These are phyloP conservation scores for Amphicarpaea edgeworthii DNA, from an alignment of 306 rosid species.

Conservation along the genomic window DNA sequence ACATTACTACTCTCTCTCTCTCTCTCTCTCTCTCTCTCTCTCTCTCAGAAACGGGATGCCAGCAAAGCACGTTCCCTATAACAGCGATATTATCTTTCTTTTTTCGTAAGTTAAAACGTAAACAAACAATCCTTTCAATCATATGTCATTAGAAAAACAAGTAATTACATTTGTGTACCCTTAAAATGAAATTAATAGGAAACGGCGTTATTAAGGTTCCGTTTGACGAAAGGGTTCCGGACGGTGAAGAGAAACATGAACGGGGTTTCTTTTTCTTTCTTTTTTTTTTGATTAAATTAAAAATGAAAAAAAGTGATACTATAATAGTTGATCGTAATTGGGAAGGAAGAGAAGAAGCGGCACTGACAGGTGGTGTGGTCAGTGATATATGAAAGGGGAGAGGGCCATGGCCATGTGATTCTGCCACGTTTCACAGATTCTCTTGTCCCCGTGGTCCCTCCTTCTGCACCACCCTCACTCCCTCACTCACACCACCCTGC, in stretches of 20 bases:
- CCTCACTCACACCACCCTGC: slow-evolving; percentile 20
- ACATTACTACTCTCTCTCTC: slow-evolving; percentile 15
- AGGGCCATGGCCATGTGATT: slow-evolving; percentile 59
- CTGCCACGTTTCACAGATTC: slow-evolving; percentile 61
- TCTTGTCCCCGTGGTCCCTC: slow-evolving; percentile 60
- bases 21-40: background rate
- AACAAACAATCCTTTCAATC: background rate
- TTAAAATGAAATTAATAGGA: background rate
- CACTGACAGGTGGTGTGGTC: slow-evolving; percentile 46
- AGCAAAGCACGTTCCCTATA: slow-evolving; percentile 20
- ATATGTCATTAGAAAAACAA: background rate
- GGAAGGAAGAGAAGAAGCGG: slow-evolving; percentile 21
- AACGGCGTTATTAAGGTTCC: slow-evolving; percentile 37
- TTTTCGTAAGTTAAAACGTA: background rate
- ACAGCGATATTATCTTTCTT: slow-evolving; percentile 36
- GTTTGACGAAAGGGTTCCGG: slow-evolving; percentile 33
- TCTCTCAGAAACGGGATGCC: slow-evolving; percentile 24
- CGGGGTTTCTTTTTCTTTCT: background rate
- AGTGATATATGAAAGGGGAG: slow-evolving; percentile 25
- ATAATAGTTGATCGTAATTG: too few relatives aligned
- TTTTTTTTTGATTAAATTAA: too few relatives aligned
- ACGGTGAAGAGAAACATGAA: background rate
- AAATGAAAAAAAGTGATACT: too few relatives aligned
- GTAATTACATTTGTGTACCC: background rate
- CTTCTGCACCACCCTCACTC: slow-evolving; percentile 46